Percentiles rank a stretch among this genome's conserved stretches.
Conservation (phyloP, 192 early-diverging fungal species). For the Entophlyctis luteolus region DNA sequence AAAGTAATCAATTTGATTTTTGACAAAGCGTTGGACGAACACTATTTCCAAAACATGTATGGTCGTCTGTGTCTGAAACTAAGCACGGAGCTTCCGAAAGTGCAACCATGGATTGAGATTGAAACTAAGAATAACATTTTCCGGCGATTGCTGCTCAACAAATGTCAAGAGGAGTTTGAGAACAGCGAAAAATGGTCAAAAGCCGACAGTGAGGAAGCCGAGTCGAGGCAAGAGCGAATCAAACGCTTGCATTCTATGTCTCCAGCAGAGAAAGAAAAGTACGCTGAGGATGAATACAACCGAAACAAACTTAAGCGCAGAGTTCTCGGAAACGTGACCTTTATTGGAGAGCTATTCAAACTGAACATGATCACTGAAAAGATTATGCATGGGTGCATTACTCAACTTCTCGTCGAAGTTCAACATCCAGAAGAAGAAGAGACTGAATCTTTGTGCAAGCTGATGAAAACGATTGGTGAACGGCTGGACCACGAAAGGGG, state of each 20-base stretch:
- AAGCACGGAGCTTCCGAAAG: slow-evolving; percentile 46
- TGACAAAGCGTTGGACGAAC: slow-evolving; percentile 93
- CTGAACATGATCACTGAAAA: slow-evolving; percentile 83
- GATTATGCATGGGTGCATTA: slow-evolving; percentile 90
- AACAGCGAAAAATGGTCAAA: slow-evolving; percentile 72
- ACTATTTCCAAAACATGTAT: slow-evolving; percentile 85
- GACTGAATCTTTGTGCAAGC: slow-evolving; percentile 86
- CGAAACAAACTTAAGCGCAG: slow-evolving; percentile 89
- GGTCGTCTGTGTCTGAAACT: slow-evolving; percentile 80
- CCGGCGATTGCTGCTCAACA: slow-evolving; percentile 85
- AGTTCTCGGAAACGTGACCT: slow-evolving; percentile 85
- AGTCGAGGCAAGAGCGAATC: slow-evolving; percentile 31
- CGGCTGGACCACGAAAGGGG: slow-evolving; percentile 66
- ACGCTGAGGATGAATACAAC: slow-evolving; percentile 67
- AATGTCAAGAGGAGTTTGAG: slow-evolving; percentile 96
- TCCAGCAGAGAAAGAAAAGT: slow-evolving; percentile 49
- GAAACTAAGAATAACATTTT: slow-evolving; percentile 73
- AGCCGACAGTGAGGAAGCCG: slow-evolving; percentile 32
- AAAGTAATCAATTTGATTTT: slow-evolving; percentile 84
- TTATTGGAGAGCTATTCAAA: slow-evolving; percentile 96
- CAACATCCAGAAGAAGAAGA: slow-evolving; percentile 90
- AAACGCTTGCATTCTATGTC: slow-evolving; percentile 61
- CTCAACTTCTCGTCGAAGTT: slow-evolving; percentile 68
- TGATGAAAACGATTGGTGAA: slow-evolving; percentile 84
- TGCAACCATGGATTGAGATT: slow-evolving; percentile 59